Conservation (phyloP, 257 asterid species). For the Solanum sitiens region DNA sequence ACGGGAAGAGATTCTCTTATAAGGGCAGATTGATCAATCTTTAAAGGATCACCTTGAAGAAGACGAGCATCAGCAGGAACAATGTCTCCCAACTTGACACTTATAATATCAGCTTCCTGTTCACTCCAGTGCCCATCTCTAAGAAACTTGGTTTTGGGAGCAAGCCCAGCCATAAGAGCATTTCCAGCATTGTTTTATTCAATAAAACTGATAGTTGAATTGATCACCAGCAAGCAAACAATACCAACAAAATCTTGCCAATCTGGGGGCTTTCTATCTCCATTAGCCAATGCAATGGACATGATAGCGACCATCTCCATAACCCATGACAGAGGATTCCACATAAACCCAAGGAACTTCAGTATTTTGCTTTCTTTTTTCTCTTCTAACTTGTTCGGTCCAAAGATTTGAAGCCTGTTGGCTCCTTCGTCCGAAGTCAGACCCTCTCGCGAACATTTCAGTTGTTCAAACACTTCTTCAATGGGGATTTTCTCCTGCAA, state of each 20-base stretch:
- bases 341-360: constrained; percentile 95
- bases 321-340: constrained; percentile 99
- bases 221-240: constrained; percentile 82
- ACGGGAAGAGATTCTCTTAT: constrained; percentile 95
- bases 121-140: constrained; percentile 91
- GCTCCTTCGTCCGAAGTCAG: constrained; percentile 66
- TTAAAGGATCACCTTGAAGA: constrained; percentile 92
- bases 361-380: constrained; percentile 93
- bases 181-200: constrained; percentile 98
- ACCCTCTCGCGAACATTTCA: constrained; percentile 87
- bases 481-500: constrained; percentile 93
- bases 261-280: constrained; percentile 87
- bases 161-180: constrained; percentile 99
- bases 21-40: constrained; percentile 91
- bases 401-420: constrained; percentile 83
- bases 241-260: constrained; percentile 98
- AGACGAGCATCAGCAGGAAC: constrained; percentile 98
- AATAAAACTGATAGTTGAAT: constrained; percentile 95
- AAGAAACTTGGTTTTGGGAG: constrained; percentile 97
- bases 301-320: constrained; percentile 96
- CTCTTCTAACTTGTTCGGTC: constrained; percentile 96
- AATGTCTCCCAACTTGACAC: constrained; percentile 83
- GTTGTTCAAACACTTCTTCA: constrained; percentile 88
- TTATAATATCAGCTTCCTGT: constrained; percentile 88
- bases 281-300: constrained; percentile 93